These are phyloP conservation scores for Botrytis medusae DNA, from an alignment of 2,329 filamentous ascomycete species.

Conservation along the genomic window DNA sequence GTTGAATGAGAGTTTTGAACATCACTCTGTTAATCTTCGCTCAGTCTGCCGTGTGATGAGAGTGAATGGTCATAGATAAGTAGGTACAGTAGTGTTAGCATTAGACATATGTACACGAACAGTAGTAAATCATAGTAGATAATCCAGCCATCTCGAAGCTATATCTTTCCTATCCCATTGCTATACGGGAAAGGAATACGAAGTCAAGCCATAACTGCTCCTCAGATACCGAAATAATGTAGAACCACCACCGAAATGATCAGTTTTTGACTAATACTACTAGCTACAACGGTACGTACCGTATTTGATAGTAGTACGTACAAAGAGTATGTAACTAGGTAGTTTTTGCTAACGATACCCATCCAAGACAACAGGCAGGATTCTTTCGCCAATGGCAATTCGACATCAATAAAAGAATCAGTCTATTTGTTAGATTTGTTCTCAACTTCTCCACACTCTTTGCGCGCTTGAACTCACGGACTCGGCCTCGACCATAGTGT, in stretches of 20 bases:
- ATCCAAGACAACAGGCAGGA: slow-evolving; percentile 1
- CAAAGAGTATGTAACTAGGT: background rate
- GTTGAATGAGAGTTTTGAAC: background rate
- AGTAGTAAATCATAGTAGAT: background rate
- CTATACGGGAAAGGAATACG: slow-evolving; percentile 1
- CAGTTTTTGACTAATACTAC: background rate
- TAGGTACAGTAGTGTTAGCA: background rate
- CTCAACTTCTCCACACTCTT: slow-evolving; percentile 22
- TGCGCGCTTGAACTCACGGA: slow-evolving; percentile 15
- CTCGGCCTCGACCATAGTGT: slow-evolving; percentile 24
- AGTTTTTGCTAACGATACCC: slow-evolving; percentile 7
- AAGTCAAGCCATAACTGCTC: background rate
- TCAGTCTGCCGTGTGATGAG: background rate
- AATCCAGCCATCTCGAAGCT: background rate
- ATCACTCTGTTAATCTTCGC: slow-evolving; percentile 15
- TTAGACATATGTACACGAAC: background rate
- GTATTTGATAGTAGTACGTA: background rate
- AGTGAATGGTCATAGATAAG: background rate
- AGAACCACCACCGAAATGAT: background rate
- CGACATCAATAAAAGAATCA: background rate
- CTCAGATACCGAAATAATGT: background rate
- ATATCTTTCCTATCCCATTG: background rate
- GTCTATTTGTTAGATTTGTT: slow-evolving; percentile 14
- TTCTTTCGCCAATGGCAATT: background rate
- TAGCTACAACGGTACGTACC: background rate